A percentile compares a stretch with the other conserved stretches of the same genome.
phyloP scores from a whole-genome alignment of 2,329 filamentous ascomycete genomes.

The Aspergillus niger region DNA sequence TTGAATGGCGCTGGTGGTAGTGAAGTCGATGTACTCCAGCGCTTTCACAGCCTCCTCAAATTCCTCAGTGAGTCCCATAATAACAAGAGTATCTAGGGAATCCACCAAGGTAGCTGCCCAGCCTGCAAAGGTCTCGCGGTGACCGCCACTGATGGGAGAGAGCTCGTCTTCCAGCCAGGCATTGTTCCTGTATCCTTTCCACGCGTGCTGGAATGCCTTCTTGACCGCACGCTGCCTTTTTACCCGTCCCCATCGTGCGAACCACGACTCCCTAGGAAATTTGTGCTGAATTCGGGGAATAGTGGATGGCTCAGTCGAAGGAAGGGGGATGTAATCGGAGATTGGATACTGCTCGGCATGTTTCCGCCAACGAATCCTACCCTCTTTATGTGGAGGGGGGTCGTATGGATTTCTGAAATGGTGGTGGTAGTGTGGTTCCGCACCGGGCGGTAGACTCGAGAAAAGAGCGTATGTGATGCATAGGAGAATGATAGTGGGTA shows the following conservation, averaged over 20 bases:
- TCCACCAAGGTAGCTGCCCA: slow-evolving; percentile 90
- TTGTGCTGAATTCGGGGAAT: slow-evolving; percentile 77
- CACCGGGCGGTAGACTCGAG: slow-evolving; percentile 25
- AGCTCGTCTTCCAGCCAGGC: slow-evolving; percentile 90
- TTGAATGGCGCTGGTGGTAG: slow-evolving; percentile 63
- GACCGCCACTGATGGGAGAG: slow-evolving; percentile 67
- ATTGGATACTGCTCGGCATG: slow-evolving; percentile 76
- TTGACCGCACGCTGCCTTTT: slow-evolving; percentile 69
- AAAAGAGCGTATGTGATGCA: slow-evolving; percentile 28
- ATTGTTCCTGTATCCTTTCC: slow-evolving; percentile 77
- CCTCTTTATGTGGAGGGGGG: slow-evolving; percentile 6
- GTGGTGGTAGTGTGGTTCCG: slow-evolving; percentile 20
- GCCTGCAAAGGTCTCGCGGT: slow-evolving; percentile 82
- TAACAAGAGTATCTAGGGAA: slow-evolving; percentile 78
- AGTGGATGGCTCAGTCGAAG: slow-evolving; percentile 66
- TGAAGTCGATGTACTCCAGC: slow-evolving; percentile 78
- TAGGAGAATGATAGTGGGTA: slow-evolving; percentile 30
- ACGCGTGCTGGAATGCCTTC: slow-evolving; percentile 73
- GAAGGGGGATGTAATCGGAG: slow-evolving; percentile 68
- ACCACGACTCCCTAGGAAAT: slow-evolving; percentile 65
- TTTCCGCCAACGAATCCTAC: slow-evolving; percentile 66
- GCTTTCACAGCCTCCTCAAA: slow-evolving; percentile 75
- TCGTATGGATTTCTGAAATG: slow-evolving; percentile 16
- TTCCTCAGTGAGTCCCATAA: slow-evolving; percentile 76
- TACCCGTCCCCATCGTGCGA: slow-evolving; percentile 62